Base-by-base conservation (phyloP, 768 basidiomycete species). In the Pulveroboletus sp. region DNA sequence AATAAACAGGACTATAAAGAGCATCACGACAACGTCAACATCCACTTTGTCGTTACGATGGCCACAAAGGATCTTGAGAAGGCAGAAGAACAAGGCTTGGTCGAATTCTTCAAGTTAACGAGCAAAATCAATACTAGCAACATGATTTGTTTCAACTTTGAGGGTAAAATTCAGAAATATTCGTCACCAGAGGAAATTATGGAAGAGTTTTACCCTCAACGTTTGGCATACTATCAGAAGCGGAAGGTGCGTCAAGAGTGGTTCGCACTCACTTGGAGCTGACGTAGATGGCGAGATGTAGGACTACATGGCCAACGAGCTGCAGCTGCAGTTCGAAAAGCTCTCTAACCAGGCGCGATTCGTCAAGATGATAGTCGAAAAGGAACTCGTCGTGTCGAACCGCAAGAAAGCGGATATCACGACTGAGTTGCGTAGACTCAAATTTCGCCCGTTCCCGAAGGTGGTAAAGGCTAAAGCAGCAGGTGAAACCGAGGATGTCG, bases 91-190 rank as follows among this genome's bases (percentile, higher is more conserved):
- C 91, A 96, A 63, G 95, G 95, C 4, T 71, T 99, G 30, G 60
- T 83, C 30, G 94, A 96, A 67, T 89, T 82, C 66, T 97, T 99
- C 83, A 95, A 93, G 70, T 73, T 97, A 54, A 82, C 82, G 13
- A 70, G 78, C 41, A 89, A 93, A 67, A 71, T 99, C 67, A 87
- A 77, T 67, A 96, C 92, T 14, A 80, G 82, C 65, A 99, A 99
- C 73, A 98, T 99, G 96, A 96, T 98, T 15, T 93, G 92, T 70
- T 99, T 99, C 68, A 95, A 99, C 69, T 80, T 89, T 53, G 89
- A 94, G 15, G 86, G 91, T 58, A 96, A 95, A 74, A 95, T 99
- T 72, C 92, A 85, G 73, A 94, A 85, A 70, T 98, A 97, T 67
- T 73, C 80, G 15, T 79, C 84, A 1, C 82, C 96, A 0, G 96